phyloP scores from a whole-genome alignment of 805 yeast species.

The Yarrowia osloensis region DNA sequence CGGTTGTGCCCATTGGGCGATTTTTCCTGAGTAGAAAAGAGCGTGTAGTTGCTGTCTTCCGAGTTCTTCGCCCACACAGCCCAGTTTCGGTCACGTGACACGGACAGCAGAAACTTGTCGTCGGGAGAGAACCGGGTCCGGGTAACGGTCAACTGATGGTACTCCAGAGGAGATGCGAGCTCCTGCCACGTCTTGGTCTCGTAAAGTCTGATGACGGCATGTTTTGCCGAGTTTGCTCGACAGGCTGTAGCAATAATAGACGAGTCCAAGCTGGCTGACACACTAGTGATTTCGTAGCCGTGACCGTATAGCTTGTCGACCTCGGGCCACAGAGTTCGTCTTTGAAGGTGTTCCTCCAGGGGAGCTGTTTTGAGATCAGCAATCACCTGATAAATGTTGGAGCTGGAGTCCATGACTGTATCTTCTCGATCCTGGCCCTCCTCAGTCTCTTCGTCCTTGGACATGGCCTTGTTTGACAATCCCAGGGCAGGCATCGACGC shows the following conservation, averaged over 20 bases:
- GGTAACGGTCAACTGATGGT: constrained; percentile 85
- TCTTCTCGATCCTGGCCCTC: constrained; percentile 37
- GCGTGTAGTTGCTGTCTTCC: constrained; percentile 42
- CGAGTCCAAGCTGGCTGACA: constrained; percentile 68
- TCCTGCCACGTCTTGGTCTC: constrained; percentile 63
- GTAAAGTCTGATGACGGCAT: constrained; percentile 82
- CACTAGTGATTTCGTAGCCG: constrained; percentile 87
- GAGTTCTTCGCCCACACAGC: constrained; percentile 63
- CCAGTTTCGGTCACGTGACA: constrained; percentile 86
- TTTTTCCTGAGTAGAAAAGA: constrained; percentile 52
- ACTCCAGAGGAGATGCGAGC: constrained; percentile 56
- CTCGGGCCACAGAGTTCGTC: constrained; percentile 94
- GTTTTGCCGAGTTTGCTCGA: constrained; percentile 77
- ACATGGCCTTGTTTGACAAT: constrained; percentile 71
- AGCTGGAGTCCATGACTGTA: constrained; percentile 35
- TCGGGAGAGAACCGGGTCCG: constrained; percentile 74
- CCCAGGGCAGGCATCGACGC: constrained; percentile 94
- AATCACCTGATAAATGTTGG: constrained; percentile 32
- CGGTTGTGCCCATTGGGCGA: constrained; percentile 67
- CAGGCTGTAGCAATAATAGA: constrained; percentile 84
- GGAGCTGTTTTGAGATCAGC: constrained; percentile 62
- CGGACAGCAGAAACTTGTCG: constrained; percentile 65
- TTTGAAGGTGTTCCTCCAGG: constrained; percentile 84
- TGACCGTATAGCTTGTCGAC: constrained; percentile 94
- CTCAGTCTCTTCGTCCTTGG: constrained; percentile 46